Evolutionary conservation across 2,329 filamentous ascomycete genomes (phyloP), one percentile per base, ranked within the genome.

Genomic region (Cladosporium sp.): DNA sequence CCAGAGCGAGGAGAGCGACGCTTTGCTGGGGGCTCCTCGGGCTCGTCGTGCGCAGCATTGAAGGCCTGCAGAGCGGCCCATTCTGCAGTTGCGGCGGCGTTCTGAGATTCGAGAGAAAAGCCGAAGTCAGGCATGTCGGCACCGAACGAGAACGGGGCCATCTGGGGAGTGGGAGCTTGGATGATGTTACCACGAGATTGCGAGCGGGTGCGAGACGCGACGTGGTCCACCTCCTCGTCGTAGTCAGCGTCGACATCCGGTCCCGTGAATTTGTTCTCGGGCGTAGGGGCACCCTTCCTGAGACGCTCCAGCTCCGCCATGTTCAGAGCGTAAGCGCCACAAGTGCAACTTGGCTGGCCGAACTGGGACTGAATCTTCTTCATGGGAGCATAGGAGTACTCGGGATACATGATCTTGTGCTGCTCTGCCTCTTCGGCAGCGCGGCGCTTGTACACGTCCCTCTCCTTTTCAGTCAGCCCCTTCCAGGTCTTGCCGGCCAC

Each of bases 241-340:
- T 33, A 9, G 28, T 18, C 22, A 13, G 13, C 28, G 13, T 31
- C 22, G 10, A n/a, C 35, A 22, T 5, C 31, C 1, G 18, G 8
- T 3, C 8, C n/a, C 2, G 5, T 41, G 42, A 37, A 37, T 11
- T 14, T 28, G 42, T 52, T 52, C n/a, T 19, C 37, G 11, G 43
- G 49, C 4, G 43, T 52, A 9, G 32, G 40, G 4, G 37, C 41
- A 4, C 49, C 43, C 3, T 11, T 28, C 10, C 34, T 31, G n/a
- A 44, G 32, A 32, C 41, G 49, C 41, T 44, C 16, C 19, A 46
- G 32, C 34, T 52, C 43, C 3, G 33, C 32, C 18, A 43, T 34
- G 41, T 58, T 58, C 14, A 28, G 33, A 11, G 48, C 11, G 35
- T 49, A 58, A 19, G 56, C 56, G 40, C 56, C 56, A 28, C 56